Evolutionary conservation across 1,284 basidiomycete genomes (phyloP), one percentile per base, ranked within the genome.

Genomic region (Thecaphora thlaspeos): DNA sequence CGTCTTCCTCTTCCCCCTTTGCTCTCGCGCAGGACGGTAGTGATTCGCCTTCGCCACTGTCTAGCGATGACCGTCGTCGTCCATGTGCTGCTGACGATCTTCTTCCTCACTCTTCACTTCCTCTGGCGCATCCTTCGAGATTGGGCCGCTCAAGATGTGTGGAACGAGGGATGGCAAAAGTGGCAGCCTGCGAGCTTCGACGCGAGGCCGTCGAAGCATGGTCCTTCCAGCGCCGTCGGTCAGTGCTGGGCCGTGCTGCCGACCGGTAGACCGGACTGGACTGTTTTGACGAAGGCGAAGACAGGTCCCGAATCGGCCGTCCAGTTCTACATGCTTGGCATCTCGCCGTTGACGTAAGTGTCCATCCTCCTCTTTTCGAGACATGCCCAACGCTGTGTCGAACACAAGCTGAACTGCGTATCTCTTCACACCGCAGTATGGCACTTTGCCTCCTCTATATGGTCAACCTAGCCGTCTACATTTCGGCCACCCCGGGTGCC

Each of bases 291-390:
- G 8, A 10, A 9, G 46, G 61, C 17, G 39, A 12, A 4, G 51
- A 28, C 28, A 54, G 41, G 22, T 3, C 11, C 51, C 2, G 61
- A 64, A 15, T 34, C 46, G 26, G 51, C 57, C 3, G 44, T 43
- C 1, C 26, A 57, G 21, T 55, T 64, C 14, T 64, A 60, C 37
- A 38, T 57, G 23, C 34, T 64, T 5, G 61, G 61, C 2, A 50
- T 51, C 22, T 44, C 57, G 0, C 53, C 61, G 2, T 48, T 64
- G 19, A 41, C 61, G 61, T 63, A 48, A 53, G 61, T 59, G 18
- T 21, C 17, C 9, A 8, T 18, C 12, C 32, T 14, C 15, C 32
- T 11, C 32, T 18, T 39, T 8, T 39, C n/a, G n/a, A n/a, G n/a
- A n/a, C n/a, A n/a, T 34, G 32, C 17, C 17, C 32, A 10, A 10